Percentiles rank a stretch among this genome's conserved stretches.
These are phyloP conservation scores for Astragalus membranaceus DNA, from an alignment of 306 rosid genomes.

Conservation along the genomic window DNA sequence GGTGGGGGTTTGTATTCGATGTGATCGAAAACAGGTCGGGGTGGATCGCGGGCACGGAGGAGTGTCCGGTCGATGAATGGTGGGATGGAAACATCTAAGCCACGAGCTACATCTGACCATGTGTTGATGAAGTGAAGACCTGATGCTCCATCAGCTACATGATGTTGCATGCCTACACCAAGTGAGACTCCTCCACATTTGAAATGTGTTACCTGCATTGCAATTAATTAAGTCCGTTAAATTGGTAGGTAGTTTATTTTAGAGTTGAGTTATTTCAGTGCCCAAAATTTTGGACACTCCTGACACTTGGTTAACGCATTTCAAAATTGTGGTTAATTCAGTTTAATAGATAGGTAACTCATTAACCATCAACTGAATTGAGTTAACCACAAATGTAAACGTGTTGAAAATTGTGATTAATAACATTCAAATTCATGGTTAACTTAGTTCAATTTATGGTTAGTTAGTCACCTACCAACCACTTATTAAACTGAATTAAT, in stretches of 20 bases:
- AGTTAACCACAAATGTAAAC: no score
- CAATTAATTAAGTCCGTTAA: background rate
- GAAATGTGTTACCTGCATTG: constrained; percentile 63
- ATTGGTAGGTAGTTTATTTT: background rate
- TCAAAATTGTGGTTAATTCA: no score
- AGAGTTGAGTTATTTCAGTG: no score
- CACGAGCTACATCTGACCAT: constrained; percentile 91
- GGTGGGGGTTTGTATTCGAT: constrained; percentile 82
- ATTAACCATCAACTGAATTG: no score
- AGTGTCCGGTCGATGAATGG: constrained; percentile 75
- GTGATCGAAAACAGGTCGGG: constrained; percentile 64
- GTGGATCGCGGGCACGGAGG: constrained; percentile 68
- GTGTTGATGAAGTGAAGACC: constrained; percentile 84
- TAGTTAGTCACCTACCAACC: no score
- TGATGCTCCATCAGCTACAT: constrained; percentile 77
- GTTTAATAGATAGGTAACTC: no score
- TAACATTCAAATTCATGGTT: no score
- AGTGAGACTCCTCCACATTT: constrained; percentile 94
- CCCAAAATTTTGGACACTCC: no score
- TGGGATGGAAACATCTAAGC: constrained; percentile 56
- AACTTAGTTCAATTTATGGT: no score
- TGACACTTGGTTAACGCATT: no score
- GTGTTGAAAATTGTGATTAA: no score
- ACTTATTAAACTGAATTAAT: no score
- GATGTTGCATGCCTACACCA: constrained; percentile 92